Conservation (phyloP, 805 yeast species). For the Wickerhamiella hasegawae region DNA sequence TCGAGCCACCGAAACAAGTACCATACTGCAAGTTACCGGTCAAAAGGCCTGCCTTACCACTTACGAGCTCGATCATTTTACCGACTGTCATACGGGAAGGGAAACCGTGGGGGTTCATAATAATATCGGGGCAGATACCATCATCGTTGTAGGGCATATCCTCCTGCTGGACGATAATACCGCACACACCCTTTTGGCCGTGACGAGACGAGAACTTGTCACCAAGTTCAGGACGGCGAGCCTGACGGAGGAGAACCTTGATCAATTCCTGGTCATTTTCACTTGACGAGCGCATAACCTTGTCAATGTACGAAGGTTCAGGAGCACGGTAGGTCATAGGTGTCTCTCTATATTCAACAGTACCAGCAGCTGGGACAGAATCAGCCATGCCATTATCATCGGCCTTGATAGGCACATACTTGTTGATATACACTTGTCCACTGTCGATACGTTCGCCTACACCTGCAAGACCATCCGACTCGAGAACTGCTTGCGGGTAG, state of each 20-base stretch:
- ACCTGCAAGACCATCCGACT: slow-evolving; percentile 93
- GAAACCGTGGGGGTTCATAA: slow-evolving; percentile 99
- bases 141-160: slow-evolving; percentile 90
- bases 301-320: slow-evolving; percentile 88
- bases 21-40: slow-evolving; percentile 88
- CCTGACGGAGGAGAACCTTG: slow-evolving; percentile 82
- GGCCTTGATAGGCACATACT: slow-evolving; percentile 69
- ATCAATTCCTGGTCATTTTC: slow-evolving; percentile 90
- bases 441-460: slow-evolving; percentile 82
- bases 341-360: slow-evolving; percentile 66
- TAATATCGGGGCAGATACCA: slow-evolving; percentile 87
- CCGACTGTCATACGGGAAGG: slow-evolving; percentile 99
- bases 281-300: slow-evolving; percentile 92
- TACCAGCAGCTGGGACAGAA: slow-evolving; percentile 20
- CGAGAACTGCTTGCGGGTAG: slow-evolving; percentile 72
- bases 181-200: slow-evolving; percentile 99
- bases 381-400: slow-evolving; percentile 39
- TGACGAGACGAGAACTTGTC: slow-evolving; percentile 95
- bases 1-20: slow-evolving; percentile 97
- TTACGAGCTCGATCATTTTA: slow-evolving; percentile 88
- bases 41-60: slow-evolving; percentile 95
- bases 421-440: slow-evolving; percentile 89
- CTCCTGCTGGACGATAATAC: slow-evolving; percentile 92
- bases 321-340: slow-evolving; percentile 91
- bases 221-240: slow-evolving; percentile 94